Base-by-base conservation (phyloP, 2,329 filamentous ascomycete species). In the Colletotrichum orbiculare region DNA sequence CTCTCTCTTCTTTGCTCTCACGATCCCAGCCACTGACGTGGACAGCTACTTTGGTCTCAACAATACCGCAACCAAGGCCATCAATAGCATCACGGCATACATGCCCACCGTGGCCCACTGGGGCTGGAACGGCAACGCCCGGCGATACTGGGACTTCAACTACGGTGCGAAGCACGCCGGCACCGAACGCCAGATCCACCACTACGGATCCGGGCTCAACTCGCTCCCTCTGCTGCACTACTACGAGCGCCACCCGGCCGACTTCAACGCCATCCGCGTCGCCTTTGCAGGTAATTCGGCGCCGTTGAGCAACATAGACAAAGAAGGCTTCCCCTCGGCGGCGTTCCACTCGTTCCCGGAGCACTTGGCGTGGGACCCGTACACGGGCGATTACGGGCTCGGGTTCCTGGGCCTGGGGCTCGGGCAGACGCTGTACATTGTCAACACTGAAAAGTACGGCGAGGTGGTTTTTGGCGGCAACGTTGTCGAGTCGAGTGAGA, bases 101-200 rank as follows among this genome's bases (percentile, higher is more conserved):
- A 86, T 82, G 77, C 85, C 86, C 0, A 85, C 83, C 0, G 82
- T 89, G 0, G 77, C 85, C 1, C 86, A 88, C 67, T 89, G 87
- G 87, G 87, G 84, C 3, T 89, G 83, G 83, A 87, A 89, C 55
- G 86, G 86, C 11, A 88, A 88, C 66, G 85, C 86, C 0, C 79
- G 87, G 2, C 74, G 86, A 6, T 88, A 88, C 72, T 88, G 86
- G 86, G 86, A 89, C 69, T 86, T 65, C 50, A 54, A 62, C 46
- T 65, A 62, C 58, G 79, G 72, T 8, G 80, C 78, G 33, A 82
- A 82, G 64, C 74, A 82, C 6, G 56, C 70, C 5, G 73, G 77
- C 10, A 81, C 81, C 35, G 81, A 83, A 69, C 78, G 81, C 4
- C 83, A 86, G 72, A 82, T 88, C 63, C 86, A 89, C 69, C 87